These are phyloP conservation scores for Entonaema liquescens DNA, from an alignment of 495 filamentous ascomycete genomes.

Conservation along the genomic window DNA sequence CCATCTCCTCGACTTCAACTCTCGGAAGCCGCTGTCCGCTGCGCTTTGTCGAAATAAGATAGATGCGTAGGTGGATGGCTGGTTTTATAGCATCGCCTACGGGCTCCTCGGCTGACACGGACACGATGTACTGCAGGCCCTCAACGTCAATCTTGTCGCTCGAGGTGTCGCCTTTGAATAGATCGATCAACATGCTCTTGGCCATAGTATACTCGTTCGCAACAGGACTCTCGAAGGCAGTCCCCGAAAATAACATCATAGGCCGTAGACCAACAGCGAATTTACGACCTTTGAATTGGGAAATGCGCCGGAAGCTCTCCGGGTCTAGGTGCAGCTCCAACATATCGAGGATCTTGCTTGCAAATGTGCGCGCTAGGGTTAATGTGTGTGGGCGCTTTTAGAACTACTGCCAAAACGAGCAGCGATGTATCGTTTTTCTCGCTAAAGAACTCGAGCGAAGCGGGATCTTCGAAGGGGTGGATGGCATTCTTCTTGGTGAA, in stretches of 20 bases:
- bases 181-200: slow-evolving; percentile 87
- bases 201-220: slow-evolving; percentile 78
- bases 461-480: slow-evolving; percentile 90
- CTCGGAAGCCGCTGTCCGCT: slow-evolving; percentile 86
- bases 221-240: slow-evolving; percentile 79
- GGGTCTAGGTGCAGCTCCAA: slow-evolving; percentile 82
- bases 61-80: slow-evolving; percentile 80
- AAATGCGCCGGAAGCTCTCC: slow-evolving; percentile 69
- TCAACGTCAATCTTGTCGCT: slow-evolving; percentile 87
- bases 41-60: slow-evolving; percentile 82
- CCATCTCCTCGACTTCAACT: slow-evolving; percentile 94
- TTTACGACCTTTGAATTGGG: slow-evolving; percentile 84
- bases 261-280: slow-evolving; percentile 85
- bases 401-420: slow-evolving; percentile 78
- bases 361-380: slow-evolving; percentile 83
- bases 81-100: slow-evolving; percentile 62
- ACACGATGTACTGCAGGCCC: slow-evolving; percentile 88
- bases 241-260: slow-evolving; percentile 86
- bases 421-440: slow-evolving; percentile 93
- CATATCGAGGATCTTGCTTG: slow-evolving; percentile 90
- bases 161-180: slow-evolving; percentile 75
- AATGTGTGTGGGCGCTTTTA: slow-evolving; percentile 94
- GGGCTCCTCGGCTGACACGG: slow-evolving; percentile 80
- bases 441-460: slow-evolving; percentile 89
- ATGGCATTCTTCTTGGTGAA: slow-evolving; percentile 96